Conservation (phyloP, 2,329 filamentous ascomycete genomes). For the Sporothrix schenckii region DNA sequence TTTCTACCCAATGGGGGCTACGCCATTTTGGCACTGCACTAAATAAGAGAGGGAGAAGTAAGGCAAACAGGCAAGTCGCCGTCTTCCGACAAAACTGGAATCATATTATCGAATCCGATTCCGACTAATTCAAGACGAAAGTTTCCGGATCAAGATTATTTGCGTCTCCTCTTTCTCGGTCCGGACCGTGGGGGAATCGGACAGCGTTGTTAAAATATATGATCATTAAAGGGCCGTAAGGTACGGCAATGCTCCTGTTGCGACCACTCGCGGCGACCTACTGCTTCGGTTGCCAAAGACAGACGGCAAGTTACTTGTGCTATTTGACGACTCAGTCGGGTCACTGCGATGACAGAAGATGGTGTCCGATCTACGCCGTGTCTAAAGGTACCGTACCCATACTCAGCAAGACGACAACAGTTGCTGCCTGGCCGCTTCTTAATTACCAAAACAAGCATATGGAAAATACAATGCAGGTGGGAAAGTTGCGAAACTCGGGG, state of each 20-base stretch:
- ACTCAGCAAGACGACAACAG: not conserved
- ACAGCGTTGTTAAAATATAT: not conserved
- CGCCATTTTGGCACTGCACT: not conserved
- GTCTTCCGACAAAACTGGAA: not conserved
- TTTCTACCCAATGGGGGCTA: constrained; percentile 23
- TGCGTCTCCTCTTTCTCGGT: not conserved
- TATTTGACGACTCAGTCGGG: not conserved
- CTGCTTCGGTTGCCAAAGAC: not conserved
- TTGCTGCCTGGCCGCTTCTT: constrained; percentile 18
- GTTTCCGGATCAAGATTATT: not conserved
- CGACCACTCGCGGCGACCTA: constrained; percentile 2
- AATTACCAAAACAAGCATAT: constrained; percentile 10
- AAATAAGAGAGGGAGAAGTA: not conserved
- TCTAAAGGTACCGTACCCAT: not conserved
- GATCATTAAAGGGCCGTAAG: not conserved
- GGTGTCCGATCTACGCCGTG: not conserved
- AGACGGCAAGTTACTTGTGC: not conserved
- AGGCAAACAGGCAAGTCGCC: not conserved
- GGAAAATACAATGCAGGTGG: not conserved
- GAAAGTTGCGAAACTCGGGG: not conserved
- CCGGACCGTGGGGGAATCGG: not conserved
- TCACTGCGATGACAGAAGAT: not conserved
- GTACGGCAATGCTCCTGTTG: too few species aligned
- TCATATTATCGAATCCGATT: constrained; percentile 20
- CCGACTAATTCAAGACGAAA: not conserved